Percentiles rank a stretch among this genome's conserved stretches.
Conservation (phyloP, 2,329 filamentous ascomycete genomes). For the Ophiostoma perfectum region DNA sequence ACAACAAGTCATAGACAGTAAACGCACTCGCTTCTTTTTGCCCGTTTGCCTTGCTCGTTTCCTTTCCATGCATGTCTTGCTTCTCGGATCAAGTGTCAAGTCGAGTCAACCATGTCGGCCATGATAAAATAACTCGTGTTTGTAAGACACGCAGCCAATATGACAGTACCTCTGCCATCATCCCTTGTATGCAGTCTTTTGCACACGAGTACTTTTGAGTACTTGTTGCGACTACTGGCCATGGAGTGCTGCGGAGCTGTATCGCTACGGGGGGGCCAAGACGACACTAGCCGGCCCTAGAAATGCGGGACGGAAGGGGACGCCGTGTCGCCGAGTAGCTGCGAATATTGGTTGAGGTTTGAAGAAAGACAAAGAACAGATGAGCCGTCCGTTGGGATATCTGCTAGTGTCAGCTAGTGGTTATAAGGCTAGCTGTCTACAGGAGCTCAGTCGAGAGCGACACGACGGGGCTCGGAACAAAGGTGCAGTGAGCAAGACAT, state of each 20-base stretch:
- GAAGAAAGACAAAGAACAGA: neutral
- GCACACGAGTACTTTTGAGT: neutral
- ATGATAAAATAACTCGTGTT: neutral
- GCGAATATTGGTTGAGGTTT: neutral
- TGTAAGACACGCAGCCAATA: neutral
- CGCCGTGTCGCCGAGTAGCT: neutral
- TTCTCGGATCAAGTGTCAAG: no score
- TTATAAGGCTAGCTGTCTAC: neutral
- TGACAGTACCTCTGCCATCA: neutral
- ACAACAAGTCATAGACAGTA: neutral
- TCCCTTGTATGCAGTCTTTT: slow-evolving; percentile 2
- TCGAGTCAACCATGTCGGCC: neutral
- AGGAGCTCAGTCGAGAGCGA: neutral
- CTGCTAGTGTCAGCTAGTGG: slow-evolving; percentile 5
- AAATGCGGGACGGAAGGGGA: neutral
- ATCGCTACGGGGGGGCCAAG: no score
- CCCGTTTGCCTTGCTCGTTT: neutral
- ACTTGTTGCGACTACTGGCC: no score
- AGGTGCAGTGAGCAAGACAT: neutral
- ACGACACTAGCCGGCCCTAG: neutral
- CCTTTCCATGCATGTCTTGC: neutral
- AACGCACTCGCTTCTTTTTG: slow-evolving; percentile 1
- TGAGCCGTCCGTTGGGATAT: neutral
- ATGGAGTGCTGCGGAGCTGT: no score
- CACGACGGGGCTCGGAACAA: neutral